phyloP scores from a whole-genome alignment of 768 basidiomycete species.

The Hebeloma cylindrosporum region DNA sequence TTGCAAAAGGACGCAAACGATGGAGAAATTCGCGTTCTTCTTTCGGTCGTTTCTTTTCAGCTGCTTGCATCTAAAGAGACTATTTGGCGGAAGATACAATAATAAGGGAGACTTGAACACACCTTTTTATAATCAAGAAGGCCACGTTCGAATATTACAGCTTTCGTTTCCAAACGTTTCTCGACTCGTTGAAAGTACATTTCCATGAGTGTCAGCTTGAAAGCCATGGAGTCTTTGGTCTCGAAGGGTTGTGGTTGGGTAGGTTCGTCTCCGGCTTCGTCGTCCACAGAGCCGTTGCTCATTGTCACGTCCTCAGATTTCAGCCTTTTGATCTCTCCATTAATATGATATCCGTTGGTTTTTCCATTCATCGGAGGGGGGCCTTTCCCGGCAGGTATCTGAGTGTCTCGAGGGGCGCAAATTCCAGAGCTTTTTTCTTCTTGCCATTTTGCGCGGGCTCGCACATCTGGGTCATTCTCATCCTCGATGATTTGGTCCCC shows the following conservation, averaged over 20 bases:
- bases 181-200: conserved; percentile 90
- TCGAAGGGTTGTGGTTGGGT: conserved; percentile 79
- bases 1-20: conserved; percentile 87
- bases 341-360: conserved; percentile 44
- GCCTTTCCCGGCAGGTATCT: conserved; percentile 38
- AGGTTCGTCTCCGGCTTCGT: conserved; percentile 61
- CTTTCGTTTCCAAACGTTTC: conserved; percentile 81
- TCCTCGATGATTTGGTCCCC: conserved; percentile 82
- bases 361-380: conserved; percentile 41
- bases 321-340: conserved; percentile 38
- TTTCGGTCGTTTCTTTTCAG: conserved; percentile 85
- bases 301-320: conserved; percentile 51
- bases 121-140: conserved; percentile 95
- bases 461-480: conserved; percentile 73
- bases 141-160: conserved; percentile 88
- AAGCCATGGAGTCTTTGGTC: conserved; percentile 75
- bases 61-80: conserved; percentile 73
- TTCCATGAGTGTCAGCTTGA: conserved; percentile 88
- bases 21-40: conserved; percentile 92
- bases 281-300: conserved; percentile 52
- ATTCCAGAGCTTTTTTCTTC: conserved; percentile 42
- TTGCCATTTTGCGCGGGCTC: conserved; percentile 51
- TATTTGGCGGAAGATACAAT: conserved; percentile 10
- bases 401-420: conserved; percentile 26
- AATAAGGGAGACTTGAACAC: conserved; percentile 16